Base-by-base conservation (phyloP, 164 flowering plant genomes). In the Platanus orientalis region DNA sequence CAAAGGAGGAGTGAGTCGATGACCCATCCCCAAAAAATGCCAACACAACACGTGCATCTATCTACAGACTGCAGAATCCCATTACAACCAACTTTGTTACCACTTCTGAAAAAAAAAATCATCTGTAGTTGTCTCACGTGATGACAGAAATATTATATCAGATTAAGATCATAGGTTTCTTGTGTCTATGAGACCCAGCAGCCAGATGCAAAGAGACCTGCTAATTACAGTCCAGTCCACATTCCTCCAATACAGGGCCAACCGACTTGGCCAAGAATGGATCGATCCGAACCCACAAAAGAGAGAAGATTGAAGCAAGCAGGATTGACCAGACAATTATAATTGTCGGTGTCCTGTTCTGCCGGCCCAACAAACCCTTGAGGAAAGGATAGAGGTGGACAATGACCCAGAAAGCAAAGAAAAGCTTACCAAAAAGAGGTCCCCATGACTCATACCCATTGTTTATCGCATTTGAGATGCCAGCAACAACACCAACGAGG, bases 371-470 rank as follows among this genome's bases (percentile, higher is more conserved):
- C 32, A 84, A 58, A 70, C 87, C 89, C 68, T 84, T 84, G 51
- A 84, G 81, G 82, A 84, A 84, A 20, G 89, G 89, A 62, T 80
- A 84, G 44, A 82, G 80, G 49, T 84, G 89, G 44, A 79, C 80
- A 54, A 84, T 80, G 69, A 84, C 89, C 89, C 86, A 84, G 62
- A 82, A 79, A 62, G 86, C 78, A 49, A 84, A 82, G 67, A 84
- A 80, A 25, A 84, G 84, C 75, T 79, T 84, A 12, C 88, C 86
- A 55, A 82, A 82, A 47, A 82, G 70, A 58, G 89, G 86, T 2
- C 89, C 89, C 89, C 86, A 84, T 25, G 89, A 82, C 50, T 81
- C 81, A 25, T 84, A 84, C n/a, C 90, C 87, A 66, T 77, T 83
- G 34, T 81, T 85, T 23, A 85, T 80, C 0, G 90, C 90, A 72